Evolutionary conservation across 202 grass and related monocot species (phyloP).

Genomic region (Musa balbisiana): DNA sequence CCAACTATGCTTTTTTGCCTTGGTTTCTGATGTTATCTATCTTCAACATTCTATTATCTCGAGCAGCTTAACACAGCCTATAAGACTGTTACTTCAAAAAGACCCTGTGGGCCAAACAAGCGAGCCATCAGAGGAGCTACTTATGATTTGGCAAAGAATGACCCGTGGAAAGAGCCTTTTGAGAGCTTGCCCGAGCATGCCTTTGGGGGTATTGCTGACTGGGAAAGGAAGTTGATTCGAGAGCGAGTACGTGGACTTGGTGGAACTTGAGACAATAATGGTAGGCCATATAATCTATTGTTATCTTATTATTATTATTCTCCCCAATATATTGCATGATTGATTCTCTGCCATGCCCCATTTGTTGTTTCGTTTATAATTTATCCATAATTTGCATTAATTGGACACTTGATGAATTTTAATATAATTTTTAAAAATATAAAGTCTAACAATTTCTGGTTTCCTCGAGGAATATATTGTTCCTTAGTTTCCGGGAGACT

Average conservation of each 20-base stretch:
- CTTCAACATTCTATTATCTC: neutral
- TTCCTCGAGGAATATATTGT: no score
- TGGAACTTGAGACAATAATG: slow-evolving; percentile 21
- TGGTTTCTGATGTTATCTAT: neutral
- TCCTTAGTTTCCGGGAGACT: no score
- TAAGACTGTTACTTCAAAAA: slow-evolving; percentile 49
- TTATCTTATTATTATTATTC: neutral
- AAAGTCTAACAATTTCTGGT: no score
- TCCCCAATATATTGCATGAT: no score
- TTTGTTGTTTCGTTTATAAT: no score
- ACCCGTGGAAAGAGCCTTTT: slow-evolving; percentile 67
- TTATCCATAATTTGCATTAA: no score
- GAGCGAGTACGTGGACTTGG: slow-evolving; percentile 40
- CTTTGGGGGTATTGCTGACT: slow-evolving; percentile 47
- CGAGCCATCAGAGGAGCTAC: slow-evolving; percentile 62
- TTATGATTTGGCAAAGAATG: slow-evolving; percentile 74
- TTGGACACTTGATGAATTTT: no score
- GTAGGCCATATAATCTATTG: neutral
- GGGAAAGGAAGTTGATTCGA: slow-evolving; percentile 66
- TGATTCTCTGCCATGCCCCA: no score
- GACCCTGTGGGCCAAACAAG: slow-evolving; percentile 68
- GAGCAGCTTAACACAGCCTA: slow-evolving; percentile 59
- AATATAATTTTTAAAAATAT: no score
- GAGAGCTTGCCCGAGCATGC: slow-evolving; percentile 69
- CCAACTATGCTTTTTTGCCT: neutral